A percentile compares a stretch with the other conserved stretches of the same genome.
phyloP scores from a whole-genome alignment of 441 rosid genomes.

The Erodium moschatum region DNA sequence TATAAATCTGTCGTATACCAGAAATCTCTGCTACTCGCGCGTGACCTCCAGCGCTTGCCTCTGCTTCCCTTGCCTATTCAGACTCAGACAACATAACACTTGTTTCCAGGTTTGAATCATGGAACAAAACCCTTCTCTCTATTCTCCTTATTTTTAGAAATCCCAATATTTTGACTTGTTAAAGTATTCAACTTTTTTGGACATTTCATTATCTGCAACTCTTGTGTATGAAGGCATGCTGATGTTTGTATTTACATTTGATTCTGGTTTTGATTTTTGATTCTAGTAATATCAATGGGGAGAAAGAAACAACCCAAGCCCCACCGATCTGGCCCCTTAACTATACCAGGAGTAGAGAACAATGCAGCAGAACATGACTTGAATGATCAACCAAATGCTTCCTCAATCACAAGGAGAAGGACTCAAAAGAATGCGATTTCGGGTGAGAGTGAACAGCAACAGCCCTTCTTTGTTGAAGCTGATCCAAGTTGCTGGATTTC shows the following conservation, averaged over 20 bases:
- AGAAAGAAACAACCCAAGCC: conserved; percentile 81
- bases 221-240: conserved; percentile 7
- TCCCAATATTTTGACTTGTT: neutral
- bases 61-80: too few species aligned
- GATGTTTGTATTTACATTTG: conserved; percentile 1
- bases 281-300: conserved; percentile 52
- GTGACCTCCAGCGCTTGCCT: conserved; percentile 22
- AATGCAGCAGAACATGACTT: conserved; percentile 19
- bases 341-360: conserved; percentile 17
- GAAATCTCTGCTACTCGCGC: conserved; percentile 19
- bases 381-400: too few species aligned
- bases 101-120: conserved; percentile 22
- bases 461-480: conserved; percentile 51
- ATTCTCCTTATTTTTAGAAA: neutral
- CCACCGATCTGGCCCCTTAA: conserved; percentile 49
- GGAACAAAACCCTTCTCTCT: neutral
- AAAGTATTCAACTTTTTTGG: neutral
- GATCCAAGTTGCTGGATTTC: conserved; percentile 36
- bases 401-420: neutral
- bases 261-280: conserved; percentile 12
- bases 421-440: conserved; percentile 4
- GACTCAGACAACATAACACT: neutral
- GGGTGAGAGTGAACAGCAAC: neutral
- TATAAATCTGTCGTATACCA: neutral
- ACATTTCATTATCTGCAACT: neutral